Evolutionary conservation across 257 asterid genomes (phyloP), one percentile per base, ranked within the genome.

Genomic region (Plantago major): DNA sequence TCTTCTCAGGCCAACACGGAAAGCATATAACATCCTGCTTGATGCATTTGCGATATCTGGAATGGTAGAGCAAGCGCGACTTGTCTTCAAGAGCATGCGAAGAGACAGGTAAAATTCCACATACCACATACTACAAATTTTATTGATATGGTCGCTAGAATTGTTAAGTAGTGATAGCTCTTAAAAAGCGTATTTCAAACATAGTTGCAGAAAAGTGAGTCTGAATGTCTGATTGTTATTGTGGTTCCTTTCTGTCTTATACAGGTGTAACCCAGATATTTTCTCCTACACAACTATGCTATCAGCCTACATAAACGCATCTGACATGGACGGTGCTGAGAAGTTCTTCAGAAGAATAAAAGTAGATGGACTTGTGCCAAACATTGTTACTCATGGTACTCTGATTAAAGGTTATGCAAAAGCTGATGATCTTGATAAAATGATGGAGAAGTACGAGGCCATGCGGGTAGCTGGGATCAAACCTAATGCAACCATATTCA

Each of bases 1-100:
- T 64, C 17, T 45, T 73, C 65, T 65, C 84, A 92, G 99, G 86
- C 99, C 99, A 22, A 84, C 97, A 6, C 94, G 75, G 65, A 92
- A 92, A 78, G 91, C 96, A 19, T 89, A 92, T 67, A 92, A 89
- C 65, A 89, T 92, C 78, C 81, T 92, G 87, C 95, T 92, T 37
- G 97, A 92, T 76, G 96, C 99, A 55, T 92, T 92, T 81, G 96
- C 99, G n/a, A 82, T 87, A 67, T 89, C 96, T 16, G 99, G 99
- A 67, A 92, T 92, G 99, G 94, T 84, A 49, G 99, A 92, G 68
- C 99, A 84, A 74, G 95, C 97, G 30, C 83, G 81, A 16, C 55
- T 65, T 22, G 95, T 92, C 68, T 92, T 92, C 80, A 89, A 92
- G 83, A 89, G 99, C 89, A 92, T 92, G 99, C 79, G 96, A 67